Base-by-base conservation (phyloP, 2,329 filamentous ascomycete species). In the Aureobasidium sp. region DNA sequence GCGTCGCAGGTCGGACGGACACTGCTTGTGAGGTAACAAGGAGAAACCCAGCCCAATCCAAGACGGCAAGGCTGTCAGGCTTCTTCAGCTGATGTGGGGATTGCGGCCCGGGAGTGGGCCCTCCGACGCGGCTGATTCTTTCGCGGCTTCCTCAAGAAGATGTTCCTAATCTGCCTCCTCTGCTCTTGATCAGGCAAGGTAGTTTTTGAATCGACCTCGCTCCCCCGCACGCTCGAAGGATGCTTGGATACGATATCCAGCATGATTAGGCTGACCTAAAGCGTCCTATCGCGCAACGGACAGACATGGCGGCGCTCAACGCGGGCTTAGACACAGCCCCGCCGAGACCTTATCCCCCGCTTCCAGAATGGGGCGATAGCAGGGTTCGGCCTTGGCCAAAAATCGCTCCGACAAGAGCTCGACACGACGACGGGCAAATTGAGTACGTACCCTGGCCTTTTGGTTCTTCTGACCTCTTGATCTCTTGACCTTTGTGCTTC, bases 361-460 rank as follows among this genome's bases (percentile, higher is more conserved):
- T 58, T 58, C 54, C 29, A 58, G 31, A 58, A 48, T 37, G 54
- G 42, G 54, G 54, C 54, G 54, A 58, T 58, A 58, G 47, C 40
- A 57, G 53, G 42, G 53, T 56, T 45, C 29, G 35, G 53, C 53
- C 53, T 57, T 57, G 53, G 53, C 53, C 40, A 57, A 44, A 56
- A 44, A 57, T 57, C 27, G 37, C 50, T 54, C 50, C 37, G 52
- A 52, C 31, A 42, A 42, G 24, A 54, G 52, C 37, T 54, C 53
- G 39, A 57, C 24, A 45, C 39, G 53, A 40, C n/a, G 39, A 45
- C 53, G 24, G 53, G 45, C 53, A 57, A 57, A 57, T 57, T 35
- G 53, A 35, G 54, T 58, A 58, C 54, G 42, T 58, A 48, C 54
- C 54, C 31, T 19, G 42, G 14, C 33, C 29, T 31, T 35, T 33